Conservation (phyloP, 139 green algal genomes). For the Pseudopediastrum boryanum region DNA sequence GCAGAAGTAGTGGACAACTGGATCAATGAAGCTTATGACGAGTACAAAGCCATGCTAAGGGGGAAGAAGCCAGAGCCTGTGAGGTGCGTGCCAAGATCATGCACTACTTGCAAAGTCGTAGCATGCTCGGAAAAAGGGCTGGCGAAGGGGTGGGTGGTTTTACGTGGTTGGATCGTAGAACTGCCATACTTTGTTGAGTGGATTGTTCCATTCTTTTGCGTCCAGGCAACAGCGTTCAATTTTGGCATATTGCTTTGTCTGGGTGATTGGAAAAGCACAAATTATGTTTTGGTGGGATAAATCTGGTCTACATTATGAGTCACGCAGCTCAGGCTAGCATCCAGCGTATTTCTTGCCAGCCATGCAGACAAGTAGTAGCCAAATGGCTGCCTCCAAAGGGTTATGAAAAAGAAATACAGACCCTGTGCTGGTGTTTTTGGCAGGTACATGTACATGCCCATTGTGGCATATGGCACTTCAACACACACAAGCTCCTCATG, state of each 20-base stretch:
- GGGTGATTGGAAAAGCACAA: no score
- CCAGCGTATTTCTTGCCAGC: no score
- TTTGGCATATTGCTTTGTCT: background rate
- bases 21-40: conserved; percentile 13
- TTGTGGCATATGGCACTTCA: no score
- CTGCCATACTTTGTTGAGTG: background rate
- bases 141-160: no score
- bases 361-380: no score
- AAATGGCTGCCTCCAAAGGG: no score
- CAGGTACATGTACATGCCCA: conserved; percentile 47
- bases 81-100: background rate
- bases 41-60: conserved; percentile 32
- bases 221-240: background rate
- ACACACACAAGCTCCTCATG: conserved; percentile 1
- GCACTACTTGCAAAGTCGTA: background rate
- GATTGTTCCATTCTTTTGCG: background rate
- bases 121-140: background rate
- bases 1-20: conserved; percentile 34
- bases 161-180: background rate
- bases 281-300: no score
- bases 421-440: no score
- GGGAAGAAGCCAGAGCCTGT: conserved; percentile 5
- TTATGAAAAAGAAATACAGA: no score
- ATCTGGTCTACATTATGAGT: no score
- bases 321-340: no score